phyloP scores from a whole-genome alignment of 2,329 filamentous ascomycete species.

The Fusarium liriodendri region DNA sequence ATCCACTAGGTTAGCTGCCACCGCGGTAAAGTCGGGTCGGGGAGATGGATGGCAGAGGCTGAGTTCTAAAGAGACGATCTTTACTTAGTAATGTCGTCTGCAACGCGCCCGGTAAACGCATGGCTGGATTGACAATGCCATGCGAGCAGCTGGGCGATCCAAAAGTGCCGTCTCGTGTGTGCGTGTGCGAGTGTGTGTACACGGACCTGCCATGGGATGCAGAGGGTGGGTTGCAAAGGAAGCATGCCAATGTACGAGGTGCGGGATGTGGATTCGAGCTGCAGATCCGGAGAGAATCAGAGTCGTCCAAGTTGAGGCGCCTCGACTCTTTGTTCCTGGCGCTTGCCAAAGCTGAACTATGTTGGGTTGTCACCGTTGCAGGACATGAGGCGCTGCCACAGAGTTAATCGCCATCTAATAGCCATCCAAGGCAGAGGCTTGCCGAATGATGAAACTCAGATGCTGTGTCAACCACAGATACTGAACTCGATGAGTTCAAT shows the following conservation, averaged over 20 bases:
- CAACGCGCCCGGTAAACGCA: background rate
- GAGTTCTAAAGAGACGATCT: background rate
- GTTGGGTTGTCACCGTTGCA: background rate
- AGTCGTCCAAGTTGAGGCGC: slow-evolving; percentile 11
- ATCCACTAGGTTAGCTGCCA: slow-evolving; percentile 2
- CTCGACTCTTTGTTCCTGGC: slow-evolving; percentile 21
- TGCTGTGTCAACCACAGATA: slow-evolving; percentile 14
- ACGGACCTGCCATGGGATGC: background rate
- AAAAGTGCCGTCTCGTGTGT: slow-evolving; percentile 2
- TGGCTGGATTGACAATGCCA: slow-evolving; percentile 1
- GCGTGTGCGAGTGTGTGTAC: background rate
- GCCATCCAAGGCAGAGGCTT: background rate
- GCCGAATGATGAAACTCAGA: slow-evolving; percentile 23
- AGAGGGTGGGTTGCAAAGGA: slow-evolving; percentile 1
- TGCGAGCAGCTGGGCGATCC: background rate
- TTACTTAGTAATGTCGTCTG: background rate
- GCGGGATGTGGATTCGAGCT: slow-evolving; percentile 33
- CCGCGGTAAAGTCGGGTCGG: slow-evolving; percentile 3
- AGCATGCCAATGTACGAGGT: slow-evolving; percentile 14
- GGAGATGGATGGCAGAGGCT: background rate
- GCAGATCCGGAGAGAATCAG: slow-evolving; percentile 28
- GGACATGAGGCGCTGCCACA: background rate
- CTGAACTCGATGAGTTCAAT: slow-evolving; percentile 6
- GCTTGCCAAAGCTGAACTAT: slow-evolving; percentile 10
- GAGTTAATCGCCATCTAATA: slow-evolving; percentile 7